Percentiles rank a stretch among this genome's conserved stretches.
phyloP scores from a whole-genome alignment of 305 asterid genomes.

The Euphrasia arctica region DNA sequence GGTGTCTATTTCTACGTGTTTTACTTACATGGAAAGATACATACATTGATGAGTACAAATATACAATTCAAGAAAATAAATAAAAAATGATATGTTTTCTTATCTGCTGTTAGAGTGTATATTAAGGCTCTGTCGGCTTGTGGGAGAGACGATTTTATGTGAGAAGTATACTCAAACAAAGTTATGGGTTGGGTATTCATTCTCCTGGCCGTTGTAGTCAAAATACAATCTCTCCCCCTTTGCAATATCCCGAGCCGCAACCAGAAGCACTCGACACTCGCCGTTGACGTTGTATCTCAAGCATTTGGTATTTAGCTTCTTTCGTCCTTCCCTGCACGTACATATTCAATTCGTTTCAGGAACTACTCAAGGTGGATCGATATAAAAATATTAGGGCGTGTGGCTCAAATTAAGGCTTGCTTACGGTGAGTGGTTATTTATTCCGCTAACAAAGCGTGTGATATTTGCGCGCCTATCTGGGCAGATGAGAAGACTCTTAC shows the following conservation, averaged over 20 bases:
- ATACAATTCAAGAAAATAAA: slow-evolving; percentile 14
- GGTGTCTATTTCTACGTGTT: slow-evolving; percentile 13
- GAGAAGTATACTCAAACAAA: slow-evolving; percentile 43
- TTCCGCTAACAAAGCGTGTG: slow-evolving; percentile 75
- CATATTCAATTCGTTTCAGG: slow-evolving; percentile 28
- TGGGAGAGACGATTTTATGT: slow-evolving; percentile 13
- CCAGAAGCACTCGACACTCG: slow-evolving; percentile 64
- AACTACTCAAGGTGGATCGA: slow-evolving; percentile 2
- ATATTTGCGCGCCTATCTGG: slow-evolving; percentile 79
- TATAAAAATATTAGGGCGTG: neutral
- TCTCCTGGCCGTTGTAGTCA: slow-evolving; percentile 82
- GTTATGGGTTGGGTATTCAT: slow-evolving; percentile 82
- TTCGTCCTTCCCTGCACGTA: slow-evolving; percentile 64
- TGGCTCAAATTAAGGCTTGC: slow-evolving; percentile 28
- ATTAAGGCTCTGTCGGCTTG: slow-evolving; percentile 6
- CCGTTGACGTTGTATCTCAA: slow-evolving; percentile 68
- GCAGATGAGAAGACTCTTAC: slow-evolving; percentile 65
- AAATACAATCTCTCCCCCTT: slow-evolving; percentile 82
- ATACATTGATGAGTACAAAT: slow-evolving; percentile 6
- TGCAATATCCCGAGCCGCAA: slow-evolving; percentile 66
- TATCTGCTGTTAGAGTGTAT: slow-evolving; percentile 26
- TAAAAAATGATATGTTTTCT: slow-evolving; percentile 13
- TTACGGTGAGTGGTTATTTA: slow-evolving; percentile 74
- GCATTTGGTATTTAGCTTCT: slow-evolving; percentile 76
- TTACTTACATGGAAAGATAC: slow-evolving; percentile 22